Evolutionary conservation across 768 basidiomycete genomes (phyloP), one percentile per base, ranked within the genome.

Genomic region (Mycena venus): DNA sequence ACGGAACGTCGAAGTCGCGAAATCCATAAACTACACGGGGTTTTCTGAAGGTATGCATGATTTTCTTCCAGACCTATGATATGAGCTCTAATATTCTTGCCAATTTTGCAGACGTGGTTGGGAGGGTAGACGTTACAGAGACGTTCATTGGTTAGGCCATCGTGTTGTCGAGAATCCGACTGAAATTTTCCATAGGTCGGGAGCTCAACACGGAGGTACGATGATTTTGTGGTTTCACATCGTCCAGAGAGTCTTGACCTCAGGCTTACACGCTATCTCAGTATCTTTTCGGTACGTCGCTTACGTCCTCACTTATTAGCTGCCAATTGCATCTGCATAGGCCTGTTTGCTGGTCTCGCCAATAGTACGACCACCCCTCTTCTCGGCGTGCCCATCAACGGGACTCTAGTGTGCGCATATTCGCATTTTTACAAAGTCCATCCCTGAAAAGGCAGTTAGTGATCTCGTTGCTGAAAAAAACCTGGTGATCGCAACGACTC

Each of bases 181-280:
- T 38, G 8, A 5, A 2, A 23, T 25, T 23, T 14, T 61, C 7
- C 31, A n/a, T n/a, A 63, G 62, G 62, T 31, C 25, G 21, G 6
- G 62, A 63, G 62, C 44, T 63, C 42, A 63, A 63, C 62, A 63
- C 62, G 12, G 62, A 63, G 62, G 62, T 63, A 32, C 32, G 25
- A 25, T 32, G 4, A 23, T 34, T n/a, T 4, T 4, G 31, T 36
- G 31, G 32, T 5, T 32, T 58, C 10, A 15, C 29, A n/a, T n/a
- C n/a, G n/a, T n/a, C n/a, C n/a, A n/a, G 21, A 0, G 2, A 21
- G 19, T 32, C 15, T 58, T 21, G 19, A 19, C 7, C 9, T 10
- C 21, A 4, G 10, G 12, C 19, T 36, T 21, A 9, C n/a, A n/a
- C n/a, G n/a, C n/a, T 42, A n/a, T 19, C 31, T 44, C 27, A 61